Conservation (phyloP, 2,329 filamentous ascomycete genomes). For the Botrytis hyacinthi region DNA sequence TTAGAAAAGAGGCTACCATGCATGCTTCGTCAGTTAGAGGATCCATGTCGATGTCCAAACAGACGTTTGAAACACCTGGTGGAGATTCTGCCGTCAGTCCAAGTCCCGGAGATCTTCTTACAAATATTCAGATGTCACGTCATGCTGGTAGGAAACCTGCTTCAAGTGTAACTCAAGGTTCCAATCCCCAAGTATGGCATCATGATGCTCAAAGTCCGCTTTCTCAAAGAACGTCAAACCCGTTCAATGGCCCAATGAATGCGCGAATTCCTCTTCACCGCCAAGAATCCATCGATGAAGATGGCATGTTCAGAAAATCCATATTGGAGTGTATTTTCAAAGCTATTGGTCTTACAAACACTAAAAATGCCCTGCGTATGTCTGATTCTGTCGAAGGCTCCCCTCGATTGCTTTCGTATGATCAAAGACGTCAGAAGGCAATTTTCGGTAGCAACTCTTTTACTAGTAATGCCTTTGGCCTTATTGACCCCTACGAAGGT, state of each 20-base stretch:
- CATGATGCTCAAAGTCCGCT: slow-evolving; percentile 38
- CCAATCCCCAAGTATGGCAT: slow-evolving; percentile 34
- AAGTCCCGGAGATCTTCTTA: slow-evolving; percentile 75
- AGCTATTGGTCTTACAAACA: slow-evolving; percentile 76
- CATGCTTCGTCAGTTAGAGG: slow-evolving; percentile 50
- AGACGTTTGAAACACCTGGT: slow-evolving; percentile 37
- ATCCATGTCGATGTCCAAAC: slow-evolving; percentile 22
- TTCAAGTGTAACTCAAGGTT: slow-evolving; percentile 24
- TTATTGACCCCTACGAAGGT: slow-evolving; percentile 80
- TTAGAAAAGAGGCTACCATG: slow-evolving; percentile 76
- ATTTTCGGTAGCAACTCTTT: slow-evolving; percentile 73
- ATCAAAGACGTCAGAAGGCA: slow-evolving; percentile 75
- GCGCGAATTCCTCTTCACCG: slow-evolving; percentile 58
- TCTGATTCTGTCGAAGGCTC: slow-evolving; percentile 79
- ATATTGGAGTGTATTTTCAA: slow-evolving; percentile 96
- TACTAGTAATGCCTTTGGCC: slow-evolving; percentile 80
- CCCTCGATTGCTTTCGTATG: slow-evolving; percentile 78
- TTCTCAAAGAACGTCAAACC: slow-evolving; percentile 52
- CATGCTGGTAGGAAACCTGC: slow-evolving; percentile 49
- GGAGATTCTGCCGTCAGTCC: slow-evolving; percentile 45
- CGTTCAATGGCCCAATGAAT: slow-evolving; percentile 51
- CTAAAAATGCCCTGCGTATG: slow-evolving; percentile 63
- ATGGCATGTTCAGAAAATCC: slow-evolving; percentile 81
- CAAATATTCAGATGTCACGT: slow-evolving; percentile 71
- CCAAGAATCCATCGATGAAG: slow-evolving; percentile 83